Conservation (phyloP, 495 filamentous ascomycete species). For the Umbilicaria muhlenbergii region DNA sequence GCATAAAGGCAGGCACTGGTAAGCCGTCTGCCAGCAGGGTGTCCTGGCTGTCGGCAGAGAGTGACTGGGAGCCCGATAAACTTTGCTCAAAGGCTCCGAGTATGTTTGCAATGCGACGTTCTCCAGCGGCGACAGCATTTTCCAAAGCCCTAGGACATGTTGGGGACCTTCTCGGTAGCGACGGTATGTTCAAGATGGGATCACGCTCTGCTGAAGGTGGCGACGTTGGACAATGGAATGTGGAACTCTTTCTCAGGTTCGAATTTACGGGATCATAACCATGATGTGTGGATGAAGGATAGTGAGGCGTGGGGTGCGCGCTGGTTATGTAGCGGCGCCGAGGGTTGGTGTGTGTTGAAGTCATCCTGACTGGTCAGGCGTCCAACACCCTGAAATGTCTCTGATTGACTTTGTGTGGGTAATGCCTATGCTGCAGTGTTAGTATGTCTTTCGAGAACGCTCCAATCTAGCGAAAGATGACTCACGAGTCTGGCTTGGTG, state of each 20-base stretch:
- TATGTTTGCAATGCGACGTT: conserved; percentile 32
- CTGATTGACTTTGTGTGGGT: too few species aligned
- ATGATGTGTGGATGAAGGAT: conserved; percentile 5
- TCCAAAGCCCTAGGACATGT: conserved; percentile 30
- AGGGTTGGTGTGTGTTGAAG: conserved; percentile 11
- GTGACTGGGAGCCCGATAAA: conserved; percentile 16
- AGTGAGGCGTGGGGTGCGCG: conserved; percentile 5
- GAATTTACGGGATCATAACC: conserved; percentile 6
- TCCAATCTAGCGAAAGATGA: too few species aligned
- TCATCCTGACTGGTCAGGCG: conserved; percentile 15
- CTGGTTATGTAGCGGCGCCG: conserved; percentile 14
- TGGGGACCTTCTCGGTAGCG: conserved; percentile 32
- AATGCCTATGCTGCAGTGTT: too few species aligned
- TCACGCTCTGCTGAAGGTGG: conserved; percentile 26
- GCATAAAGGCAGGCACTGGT: conserved; percentile 18
- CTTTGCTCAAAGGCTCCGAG: conserved; percentile 27
- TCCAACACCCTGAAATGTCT: too few species aligned
- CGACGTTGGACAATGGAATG: conserved; percentile 31
- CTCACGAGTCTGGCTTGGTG: too few species aligned
- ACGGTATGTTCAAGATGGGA: conserved; percentile 27
- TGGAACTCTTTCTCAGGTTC: conserved; percentile 32
- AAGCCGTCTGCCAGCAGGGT: conserved; percentile 16
- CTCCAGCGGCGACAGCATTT: conserved; percentile 26
- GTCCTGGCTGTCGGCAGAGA: conserved; percentile 14
- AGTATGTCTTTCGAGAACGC: too few species aligned